A percentile compares a stretch with the other conserved stretches of the same genome.
Conservation (phyloP, 1,284 basidiomycete species). For the Cystobasidium sp. region DNA sequence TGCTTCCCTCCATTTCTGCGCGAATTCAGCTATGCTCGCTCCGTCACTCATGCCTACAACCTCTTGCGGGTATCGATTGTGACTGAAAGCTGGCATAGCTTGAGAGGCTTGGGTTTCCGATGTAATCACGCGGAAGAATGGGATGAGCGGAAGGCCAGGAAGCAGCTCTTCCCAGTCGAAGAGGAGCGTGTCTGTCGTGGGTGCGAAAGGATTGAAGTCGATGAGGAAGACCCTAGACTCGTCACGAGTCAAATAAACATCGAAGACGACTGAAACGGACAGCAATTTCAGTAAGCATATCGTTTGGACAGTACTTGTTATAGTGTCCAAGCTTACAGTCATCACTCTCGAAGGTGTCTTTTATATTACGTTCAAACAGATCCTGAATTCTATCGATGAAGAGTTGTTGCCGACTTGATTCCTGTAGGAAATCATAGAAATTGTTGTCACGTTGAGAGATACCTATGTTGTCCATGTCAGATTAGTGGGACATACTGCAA, state of each 20-base stretch:
- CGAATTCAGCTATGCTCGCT: constrained; percentile 72
- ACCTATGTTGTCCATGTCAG: constrained; percentile 60
- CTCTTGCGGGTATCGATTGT: constrained; percentile 92
- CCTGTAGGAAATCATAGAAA: constrained; percentile 83
- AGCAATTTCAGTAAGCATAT: not conserved
- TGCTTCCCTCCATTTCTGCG: constrained; percentile 58
- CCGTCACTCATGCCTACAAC: constrained; percentile 78
- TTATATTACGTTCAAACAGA: constrained; percentile 74
- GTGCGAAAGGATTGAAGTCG: constrained; percentile 88
- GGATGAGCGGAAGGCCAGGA: constrained; percentile 54
- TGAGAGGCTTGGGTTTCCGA: constrained; percentile 68
- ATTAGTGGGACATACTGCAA: not conserved
- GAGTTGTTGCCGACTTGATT: constrained; percentile 63
- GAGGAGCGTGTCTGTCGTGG: constrained; percentile 81
- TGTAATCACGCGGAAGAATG: constrained; percentile 72
- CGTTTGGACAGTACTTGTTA: not conserved
- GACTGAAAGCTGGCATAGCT: constrained; percentile 74
- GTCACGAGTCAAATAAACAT: constrained; percentile 82
- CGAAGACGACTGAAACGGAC: constrained; percentile 71
- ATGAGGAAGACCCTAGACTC: constrained; percentile 74
- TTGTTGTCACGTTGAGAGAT: constrained; percentile 89
- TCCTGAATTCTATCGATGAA: constrained; percentile 64
- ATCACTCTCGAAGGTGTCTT: constrained; percentile 65
- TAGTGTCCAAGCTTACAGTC: constrained; percentile 65
- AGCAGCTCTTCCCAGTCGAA: constrained; percentile 80